Evolutionary conservation across 1,284 basidiomycete genomes (phyloP), one percentile per base, ranked within the genome.

Genomic region (Athelia sp.): DNA sequence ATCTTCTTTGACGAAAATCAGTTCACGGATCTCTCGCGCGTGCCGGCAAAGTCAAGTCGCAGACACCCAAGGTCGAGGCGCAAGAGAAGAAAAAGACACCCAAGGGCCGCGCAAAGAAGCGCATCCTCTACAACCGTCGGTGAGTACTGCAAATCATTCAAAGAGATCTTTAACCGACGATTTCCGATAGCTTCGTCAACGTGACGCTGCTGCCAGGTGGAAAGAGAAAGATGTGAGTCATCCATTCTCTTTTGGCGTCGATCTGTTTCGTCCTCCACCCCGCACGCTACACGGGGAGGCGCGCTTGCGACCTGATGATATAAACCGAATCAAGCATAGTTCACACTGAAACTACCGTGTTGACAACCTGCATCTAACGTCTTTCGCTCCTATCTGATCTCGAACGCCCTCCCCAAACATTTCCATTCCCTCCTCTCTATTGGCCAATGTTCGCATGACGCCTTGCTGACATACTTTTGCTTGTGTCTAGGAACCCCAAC

Each of bases 21-120:
- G 96, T 98, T 78, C 95, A 98, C 90, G 95, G 96, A 75, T 98
- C 95, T 70, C 93, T 98, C 78, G 95, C 95, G 75, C 95, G 96
- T 85, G 95, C 94, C 74, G 95, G 94, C 75, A 98, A 98, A 87
- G 95, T 98, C 84, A 97, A 93, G 80, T 92, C 90, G 64, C 93
- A 97, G 76, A 89, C 86, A 66, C 95, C 95, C 64, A 96, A 96
- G 77, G 94, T 96, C 69, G 94, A 96, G 69, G 85, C 89, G 73
- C 92, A 96, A 78, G 94, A 97, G 80, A 97, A 96, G 87, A 93
- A 94, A 84, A 96, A 96, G 87, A 80, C 76, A 42, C 91, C 92
- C 56, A 95, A 90, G 78, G 94, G 94, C 62, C 91, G 94, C 68
- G 94, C 94, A 57, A 93, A 96, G 86, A 97, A 97, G 84, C 82